Evolutionary conservation across 495 filamentous ascomycete genomes (phyloP).

Genomic region (Penicillium parvum): DNA sequence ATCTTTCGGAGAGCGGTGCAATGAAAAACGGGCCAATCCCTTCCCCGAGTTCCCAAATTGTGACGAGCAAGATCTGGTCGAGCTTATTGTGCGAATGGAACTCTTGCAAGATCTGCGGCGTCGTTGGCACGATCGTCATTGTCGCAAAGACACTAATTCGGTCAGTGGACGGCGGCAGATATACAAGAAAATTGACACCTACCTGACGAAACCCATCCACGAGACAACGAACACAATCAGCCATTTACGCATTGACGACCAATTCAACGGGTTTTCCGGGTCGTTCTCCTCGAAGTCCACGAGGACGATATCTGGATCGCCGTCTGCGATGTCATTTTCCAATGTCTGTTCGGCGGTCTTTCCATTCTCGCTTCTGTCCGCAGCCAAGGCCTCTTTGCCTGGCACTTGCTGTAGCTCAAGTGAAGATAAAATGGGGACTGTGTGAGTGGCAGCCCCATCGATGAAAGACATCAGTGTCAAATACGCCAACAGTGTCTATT

Average conservation of each 20-base stretch:
- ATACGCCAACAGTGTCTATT: background rate
- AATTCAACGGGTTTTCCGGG: slow-evolving; percentile 6
- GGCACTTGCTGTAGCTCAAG: background rate
- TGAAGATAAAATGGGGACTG: slow-evolving; percentile 5
- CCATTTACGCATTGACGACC: slow-evolving; percentile 9
- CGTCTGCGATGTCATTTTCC: background rate
- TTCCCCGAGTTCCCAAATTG: slow-evolving; percentile 10
- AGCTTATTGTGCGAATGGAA: slow-evolving; percentile 6
- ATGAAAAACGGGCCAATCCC: slow-evolving; percentile 5
- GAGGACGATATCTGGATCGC: background rate
- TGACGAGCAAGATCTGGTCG: slow-evolving; percentile 6
- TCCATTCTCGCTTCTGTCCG: background rate
- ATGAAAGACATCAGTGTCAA: background rate
- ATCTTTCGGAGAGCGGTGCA: slow-evolving; percentile 8
- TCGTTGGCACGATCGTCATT: slow-evolving; percentile 3
- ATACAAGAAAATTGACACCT: background rate
- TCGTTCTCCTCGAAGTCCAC: slow-evolving; percentile 1
- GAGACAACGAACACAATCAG: slow-evolving; percentile 4
- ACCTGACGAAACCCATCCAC: background rate
- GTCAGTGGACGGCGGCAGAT: background rate
- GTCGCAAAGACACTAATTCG: slow-evolving; percentile 1
- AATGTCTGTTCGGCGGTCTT: background rate
- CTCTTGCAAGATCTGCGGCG: slow-evolving; percentile 3
- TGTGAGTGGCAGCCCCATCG: background rate
- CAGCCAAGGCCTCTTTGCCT: background rate